These are phyloP conservation scores for Aspergillus campestris DNA, from an alignment of 495 filamentous ascomycete species.

Conservation along the genomic window DNA sequence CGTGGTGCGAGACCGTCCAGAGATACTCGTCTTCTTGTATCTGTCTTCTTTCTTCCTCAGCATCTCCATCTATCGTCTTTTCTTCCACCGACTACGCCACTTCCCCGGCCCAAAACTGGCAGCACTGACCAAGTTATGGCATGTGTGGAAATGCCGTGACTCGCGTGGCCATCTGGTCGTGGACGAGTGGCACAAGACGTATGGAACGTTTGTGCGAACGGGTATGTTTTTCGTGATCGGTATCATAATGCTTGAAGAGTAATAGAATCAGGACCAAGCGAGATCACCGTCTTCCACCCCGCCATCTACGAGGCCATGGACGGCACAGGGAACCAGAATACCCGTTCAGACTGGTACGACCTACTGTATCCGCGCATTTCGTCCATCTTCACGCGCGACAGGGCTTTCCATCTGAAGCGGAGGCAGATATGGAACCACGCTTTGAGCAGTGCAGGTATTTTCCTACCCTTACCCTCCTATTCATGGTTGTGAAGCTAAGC, in stretches of 20 bases:
- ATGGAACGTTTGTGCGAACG: conserved; percentile 35
- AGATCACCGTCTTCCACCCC: conserved; percentile 20
- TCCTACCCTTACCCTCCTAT: too few species aligned
- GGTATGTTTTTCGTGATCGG: background rate
- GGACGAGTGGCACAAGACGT: conserved; percentile 21
- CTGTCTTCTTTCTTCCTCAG: conserved; percentile 12
- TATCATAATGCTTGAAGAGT: too few species aligned
- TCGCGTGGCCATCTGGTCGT: conserved; percentile 16
- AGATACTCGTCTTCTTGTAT: background rate
- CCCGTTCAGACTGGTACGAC: too few species aligned
- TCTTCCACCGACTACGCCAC: conserved; percentile 28
- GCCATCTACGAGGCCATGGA: too few species aligned
- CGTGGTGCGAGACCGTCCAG: too few species aligned
- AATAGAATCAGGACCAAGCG: conserved; percentile 10
- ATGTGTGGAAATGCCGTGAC: conserved; percentile 14
- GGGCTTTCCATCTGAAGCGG: too few species aligned
- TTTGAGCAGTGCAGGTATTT: too few species aligned
- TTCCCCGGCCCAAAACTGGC: conserved; percentile 35
- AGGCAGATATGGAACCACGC: too few species aligned
- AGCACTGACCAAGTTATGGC: conserved; percentile 31
- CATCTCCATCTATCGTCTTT: conserved; percentile 28
- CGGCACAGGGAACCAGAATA: too few species aligned
- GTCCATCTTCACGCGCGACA: too few species aligned
- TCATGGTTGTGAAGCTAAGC: too few species aligned
- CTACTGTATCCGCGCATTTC: too few species aligned